Conservation (phyloP, 164 flowering plant genomes). For the Vitis amurensis region DNA sequence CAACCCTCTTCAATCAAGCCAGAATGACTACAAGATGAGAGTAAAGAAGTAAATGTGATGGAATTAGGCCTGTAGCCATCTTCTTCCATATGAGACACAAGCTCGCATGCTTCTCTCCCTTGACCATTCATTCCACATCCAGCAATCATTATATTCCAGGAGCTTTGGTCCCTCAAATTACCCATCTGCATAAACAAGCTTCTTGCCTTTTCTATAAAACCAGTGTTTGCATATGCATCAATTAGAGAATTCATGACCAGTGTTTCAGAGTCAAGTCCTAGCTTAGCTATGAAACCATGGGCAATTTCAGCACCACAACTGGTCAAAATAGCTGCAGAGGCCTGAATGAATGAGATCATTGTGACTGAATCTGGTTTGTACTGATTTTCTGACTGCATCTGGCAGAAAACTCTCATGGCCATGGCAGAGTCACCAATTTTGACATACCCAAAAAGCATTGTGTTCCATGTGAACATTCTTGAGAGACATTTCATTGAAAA, state of each 20-base stretch:
- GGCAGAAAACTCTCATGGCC: slow-evolving; percentile 25
- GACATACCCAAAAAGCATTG: slow-evolving; percentile 33
- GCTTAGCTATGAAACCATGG: slow-evolving; percentile 29
- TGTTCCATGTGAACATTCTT: slow-evolving; percentile 41
- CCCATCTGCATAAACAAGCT: slow-evolving; percentile 31
- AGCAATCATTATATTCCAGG: slow-evolving; percentile 46
- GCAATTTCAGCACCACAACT: slow-evolving; percentile 19
- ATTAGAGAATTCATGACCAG: slow-evolving; percentile 30
- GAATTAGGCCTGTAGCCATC: slow-evolving; percentile 21
- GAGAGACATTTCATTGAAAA: slow-evolving; percentile 21
- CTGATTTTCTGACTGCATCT: slow-evolving; percentile 30
- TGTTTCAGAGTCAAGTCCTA: slow-evolving; percentile 24
- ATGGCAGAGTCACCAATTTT: slow-evolving; percentile 15
- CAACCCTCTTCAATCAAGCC: slow-evolving; percentile 35
- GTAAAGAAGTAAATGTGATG: slow-evolving; percentile 36
- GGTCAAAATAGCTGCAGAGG: slow-evolving; percentile 18
- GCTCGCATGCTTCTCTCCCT: slow-evolving; percentile 28
- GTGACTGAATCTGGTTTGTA: slow-evolving; percentile 33
- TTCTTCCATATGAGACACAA: slow-evolving; percentile 14
- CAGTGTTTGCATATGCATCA: slow-evolving; percentile 37
- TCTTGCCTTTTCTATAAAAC: slow-evolving; percentile 27
- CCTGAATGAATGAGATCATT: slow-evolving; percentile 27
- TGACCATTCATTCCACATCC: slow-evolving; percentile 40
- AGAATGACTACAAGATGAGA: slow-evolving; percentile 43
- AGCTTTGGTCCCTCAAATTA: slow-evolving; percentile 29